Base-by-base conservation (phyloP, 805 yeast genomes). In the Metschnikowia cerradonensis region DNA sequence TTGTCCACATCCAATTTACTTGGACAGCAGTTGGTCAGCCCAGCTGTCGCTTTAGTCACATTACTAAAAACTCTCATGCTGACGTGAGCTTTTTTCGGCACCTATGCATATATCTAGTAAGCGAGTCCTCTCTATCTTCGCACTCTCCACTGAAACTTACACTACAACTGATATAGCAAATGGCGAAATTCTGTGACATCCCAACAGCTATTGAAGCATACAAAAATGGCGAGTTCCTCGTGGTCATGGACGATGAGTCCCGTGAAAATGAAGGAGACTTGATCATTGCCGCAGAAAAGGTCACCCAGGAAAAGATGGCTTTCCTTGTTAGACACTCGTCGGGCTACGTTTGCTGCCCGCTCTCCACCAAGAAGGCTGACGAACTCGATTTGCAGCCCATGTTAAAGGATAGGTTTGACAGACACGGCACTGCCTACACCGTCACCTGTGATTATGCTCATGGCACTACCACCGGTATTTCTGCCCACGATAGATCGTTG, bases 211-310 rank as follows among this genome's bases (percentile, higher is more conserved):
- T 88, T 22, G 83, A 82, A 60, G 90, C 88, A 0, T 79, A 60
- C 58, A 63, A 79, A 56, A 79, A 80, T 51, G 95, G 95, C 31
- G 88, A 90, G 67, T 90, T 92, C 62, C 76, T 94, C 44, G 81
- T 94, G 43, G 99, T 94, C n/a, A 87, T 94, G 88, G 99, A 94
- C 67, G 97, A 94, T 65, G 97, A 90, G 67, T 80, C 80, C 64
- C 83, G 99, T 60, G 99, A 94, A 68, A 94, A 94, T 67, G 99
- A 94, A 72, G 99, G 99, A 48, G 99, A 94, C 66, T 76, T 94
- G 63, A 90, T 94, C 60, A 84, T 88, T 45, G 95, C 98, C n/a
- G 99, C 97, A 36, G 82, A 86, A 57, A 75, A 75, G 48, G 76
- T 84, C 58, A 87, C 96, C 38, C 82, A 87, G 41, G 84, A 84